Percentiles rank a stretch among this genome's conserved stretches.
phyloP scores from a whole-genome alignment of 2,329 filamentous ascomycete genomes.

The Hansfordia pulvinata region DNA sequence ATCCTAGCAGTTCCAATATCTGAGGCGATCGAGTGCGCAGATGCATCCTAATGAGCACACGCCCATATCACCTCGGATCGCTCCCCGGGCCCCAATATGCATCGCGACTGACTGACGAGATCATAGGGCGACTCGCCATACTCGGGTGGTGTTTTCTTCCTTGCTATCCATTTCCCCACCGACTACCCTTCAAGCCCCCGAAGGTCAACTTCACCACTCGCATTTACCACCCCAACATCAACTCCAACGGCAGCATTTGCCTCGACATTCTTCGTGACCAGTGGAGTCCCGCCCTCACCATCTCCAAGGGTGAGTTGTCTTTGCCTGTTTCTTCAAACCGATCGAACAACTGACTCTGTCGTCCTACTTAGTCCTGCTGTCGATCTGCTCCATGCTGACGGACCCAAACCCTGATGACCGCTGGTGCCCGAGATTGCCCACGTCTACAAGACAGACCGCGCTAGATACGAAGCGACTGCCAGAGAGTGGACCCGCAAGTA shows the following conservation, averaged over 20 bases:
- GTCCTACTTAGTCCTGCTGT: constrained; percentile 61
- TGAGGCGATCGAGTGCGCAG: too few relatives aligned
- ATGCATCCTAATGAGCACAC: too few relatives aligned
- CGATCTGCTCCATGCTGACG: constrained; percentile 99
- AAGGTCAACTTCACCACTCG: constrained; percentile 99
- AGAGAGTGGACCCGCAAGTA: constrained; percentile 99
- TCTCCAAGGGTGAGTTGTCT: constrained; percentile 71
- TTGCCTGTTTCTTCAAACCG: background rate
- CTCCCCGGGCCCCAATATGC: too few relatives aligned
- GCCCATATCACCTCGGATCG: background rate
- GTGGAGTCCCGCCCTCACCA: constrained; percentile 97
- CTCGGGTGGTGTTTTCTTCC: constrained; percentile 96
- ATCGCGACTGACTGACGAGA: constrained; percentile 13
- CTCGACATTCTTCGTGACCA: constrained; percentile 97
- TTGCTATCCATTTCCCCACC: constrained; percentile 97
- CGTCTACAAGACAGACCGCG: constrained; percentile 97
- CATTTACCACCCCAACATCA: constrained; percentile 99
- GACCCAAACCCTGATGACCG: constrained; percentile 97
- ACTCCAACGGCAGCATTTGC: constrained; percentile 98
- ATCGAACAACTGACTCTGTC: constrained; percentile 2
- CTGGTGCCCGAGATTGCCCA: constrained; percentile 98
- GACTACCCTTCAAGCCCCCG: constrained; percentile 99
- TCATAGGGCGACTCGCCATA: constrained; percentile 88
- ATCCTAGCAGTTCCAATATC: constrained; percentile 10
- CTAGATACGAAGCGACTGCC: constrained; percentile 90